phyloP scores from a whole-genome alignment of 768 basidiomycete genomes.

The Tricholomella constricta region DNA sequence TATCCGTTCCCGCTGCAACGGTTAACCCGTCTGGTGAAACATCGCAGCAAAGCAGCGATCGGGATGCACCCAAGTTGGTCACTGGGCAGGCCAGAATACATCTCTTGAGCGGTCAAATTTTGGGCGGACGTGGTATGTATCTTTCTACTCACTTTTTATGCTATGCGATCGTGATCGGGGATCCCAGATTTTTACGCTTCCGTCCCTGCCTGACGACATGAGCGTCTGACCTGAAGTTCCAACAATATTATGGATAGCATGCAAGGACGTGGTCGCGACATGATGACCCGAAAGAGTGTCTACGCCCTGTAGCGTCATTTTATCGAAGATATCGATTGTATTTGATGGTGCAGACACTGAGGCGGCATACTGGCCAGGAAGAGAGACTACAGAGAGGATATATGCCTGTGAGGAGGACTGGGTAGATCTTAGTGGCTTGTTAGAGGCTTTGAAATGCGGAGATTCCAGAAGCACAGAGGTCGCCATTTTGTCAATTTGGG shows the following conservation, averaged over 20 bases:
- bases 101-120: conserved; percentile 42
- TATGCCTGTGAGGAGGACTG: conserved; percentile 50
- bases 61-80: conserved; percentile 43
- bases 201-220: conserved; percentile 71
- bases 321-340: conserved; percentile 69
- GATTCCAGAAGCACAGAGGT: conserved; percentile 32
- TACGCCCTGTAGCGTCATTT: conserved; percentile 46
- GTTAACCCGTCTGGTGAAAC: conserved; percentile 68
- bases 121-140: conserved; percentile 1
- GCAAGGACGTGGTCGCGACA: conserved; percentile 56
- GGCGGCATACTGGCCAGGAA: conserved; percentile 55
- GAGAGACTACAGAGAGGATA: conserved; percentile 56
- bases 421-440: conserved; percentile 27
- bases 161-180: conserved; percentile 53
- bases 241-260: conserved; percentile 43
- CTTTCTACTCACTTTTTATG: conserved; percentile 57
- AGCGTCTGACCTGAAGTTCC: conserved; percentile 46
- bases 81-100: conserved; percentile 38
- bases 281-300: conserved; percentile 59
- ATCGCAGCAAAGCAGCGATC: conserved; percentile 65
- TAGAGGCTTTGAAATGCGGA: conserved; percentile 21
- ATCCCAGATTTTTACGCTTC: conserved; percentile 76
- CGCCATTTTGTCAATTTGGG: conserved; percentile 12
- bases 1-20: conserved; percentile 81
- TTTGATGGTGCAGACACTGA: conserved; percentile 67